Base-by-base conservation (phyloP, 1,284 basidiomycete species). In the Heterobasidion annosum region DNA sequence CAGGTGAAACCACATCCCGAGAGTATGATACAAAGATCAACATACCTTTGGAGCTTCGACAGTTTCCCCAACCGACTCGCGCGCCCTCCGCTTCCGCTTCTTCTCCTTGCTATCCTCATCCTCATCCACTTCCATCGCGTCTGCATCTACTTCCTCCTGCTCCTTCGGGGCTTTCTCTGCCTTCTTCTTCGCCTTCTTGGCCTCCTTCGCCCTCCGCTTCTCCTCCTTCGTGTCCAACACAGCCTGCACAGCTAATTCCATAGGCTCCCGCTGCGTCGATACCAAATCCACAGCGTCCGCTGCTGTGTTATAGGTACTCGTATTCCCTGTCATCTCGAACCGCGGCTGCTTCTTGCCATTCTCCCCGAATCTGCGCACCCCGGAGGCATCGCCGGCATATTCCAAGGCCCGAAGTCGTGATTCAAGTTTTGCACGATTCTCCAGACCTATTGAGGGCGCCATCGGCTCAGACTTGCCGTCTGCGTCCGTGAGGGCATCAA, bases 401-500 rank as follows among this genome's bases (percentile, higher is more conserved):
- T 99, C 95, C 48, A 99, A 79, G 1, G 87, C 85, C 40, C 93
- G 91, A 47, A 99, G 75, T 44, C 96, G 88, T 15, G 93, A 91
- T 72, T 99, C 97, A 59, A 99, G 86, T 73, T 97, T 98, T 59
- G 89, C 84, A 49, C 96, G 91, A 71, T 94, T 92, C 66, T 94
- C 91, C 60, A 98, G 74, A 60, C 96, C 96, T 65, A 98, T 85
- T 62, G 92, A 83, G 0, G 92, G 85, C 15, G 91, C 88, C 9
- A 77, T 73, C 34, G 83, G 74, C 57, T 90, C 90, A 1, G 92
- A 91, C 71, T 98, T 97, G 65, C 84, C 89, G 58, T 98, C 93
- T 25, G 86, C 78, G 61, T 98, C 95, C 32, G 95, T 89, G 46
- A 99, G 84, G 6, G 96, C 96, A 64, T 99, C 96, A 46, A 98